Conservation (phyloP, 176 grass and related monocot genomes). For the Bonia amplexicaulis region DNA sequence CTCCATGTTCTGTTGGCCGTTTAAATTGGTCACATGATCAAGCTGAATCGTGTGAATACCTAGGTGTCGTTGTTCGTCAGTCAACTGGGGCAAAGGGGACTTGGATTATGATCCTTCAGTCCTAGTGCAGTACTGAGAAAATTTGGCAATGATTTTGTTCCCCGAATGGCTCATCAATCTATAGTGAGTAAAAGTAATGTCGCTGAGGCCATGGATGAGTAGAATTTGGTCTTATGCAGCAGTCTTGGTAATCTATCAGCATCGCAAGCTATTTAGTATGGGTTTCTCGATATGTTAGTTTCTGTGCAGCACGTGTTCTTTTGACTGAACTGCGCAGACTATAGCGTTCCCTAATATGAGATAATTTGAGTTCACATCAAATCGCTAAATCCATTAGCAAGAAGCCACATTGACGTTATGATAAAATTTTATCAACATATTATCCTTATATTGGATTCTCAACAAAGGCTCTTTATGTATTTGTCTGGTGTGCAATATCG, state of each 20-base stretch:
- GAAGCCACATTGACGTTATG: too few relatives aligned
- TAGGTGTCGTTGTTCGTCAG: background rate
- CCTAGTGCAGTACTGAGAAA: background rate
- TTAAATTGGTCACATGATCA: background rate
- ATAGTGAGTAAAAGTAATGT: background rate
- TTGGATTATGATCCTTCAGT: background rate
- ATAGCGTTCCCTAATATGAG: background rate
- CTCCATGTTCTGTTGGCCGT: background rate
- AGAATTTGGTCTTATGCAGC: background rate
- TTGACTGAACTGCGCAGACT: background rate
- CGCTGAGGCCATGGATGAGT: background rate
- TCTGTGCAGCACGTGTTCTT: background rate
- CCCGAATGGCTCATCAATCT: background rate
- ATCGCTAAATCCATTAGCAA: background rate
- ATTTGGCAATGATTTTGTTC: background rate
- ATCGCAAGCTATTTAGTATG: background rate
- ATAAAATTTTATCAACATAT: too few relatives aligned
- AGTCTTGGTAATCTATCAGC: background rate
- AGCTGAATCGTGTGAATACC: background rate
- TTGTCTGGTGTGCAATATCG: too few relatives aligned
- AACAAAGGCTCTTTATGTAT: too few relatives aligned
- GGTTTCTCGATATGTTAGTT: background rate
- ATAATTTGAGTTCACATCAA: background rate
- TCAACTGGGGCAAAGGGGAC: background rate
- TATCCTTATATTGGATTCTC: too few relatives aligned